Base-by-base conservation (phyloP, 2,329 filamentous ascomycete genomes). In the Mollisia scopiformis region DNA sequence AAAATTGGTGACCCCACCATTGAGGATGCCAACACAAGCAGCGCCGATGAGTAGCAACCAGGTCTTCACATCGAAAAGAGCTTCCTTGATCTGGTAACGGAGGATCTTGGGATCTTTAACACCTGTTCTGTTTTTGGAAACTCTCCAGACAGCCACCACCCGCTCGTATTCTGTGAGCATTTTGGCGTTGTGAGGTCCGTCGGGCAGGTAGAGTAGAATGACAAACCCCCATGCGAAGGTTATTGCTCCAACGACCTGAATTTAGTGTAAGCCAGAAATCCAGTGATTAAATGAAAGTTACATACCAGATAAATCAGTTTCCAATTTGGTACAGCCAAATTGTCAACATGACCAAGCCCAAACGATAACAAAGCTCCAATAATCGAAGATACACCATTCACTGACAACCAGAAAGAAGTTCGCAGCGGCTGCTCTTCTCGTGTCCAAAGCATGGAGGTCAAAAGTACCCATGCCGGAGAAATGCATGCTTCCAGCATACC, bases 1-100 rank as follows among this genome's bases (percentile, higher is more conserved):
- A 68, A 90, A 91, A 1, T 87, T 88, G 16, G 82, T 84, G 8
- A 90, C 84, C 3, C 87, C 88, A 6, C 88, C 88, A 67, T 90
- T 91, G 61, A 90, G 82, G 0, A 49, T 57, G 7, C 39, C 21
- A 13, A 85, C 85, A 1, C 84, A 82, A 0, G 83, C 84, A 85
- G 89, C 89, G 79, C 88, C 89, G 23, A 89, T 67, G 8, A 81
- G 80, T 2, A 90, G 75, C 2, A 89, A 77, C 77, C 84, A 89
- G 25, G 86, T 75, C 68, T 89, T 89, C 47, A 80, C 58, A 65
- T 90, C 88, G 1, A 80, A 63, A 0, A 84, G n/a, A 0, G 82
- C 82, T 69, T 90, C 87, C 31, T 72, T 78, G 1, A 89, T 72
- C 69, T 90, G 88, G 0, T 73, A 71, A n/a, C 66, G 59, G 71